These are phyloP conservation scores for Cladosporium sp. DNA, from an alignment of 2,329 filamentous ascomycete species.

Conservation along the genomic window DNA sequence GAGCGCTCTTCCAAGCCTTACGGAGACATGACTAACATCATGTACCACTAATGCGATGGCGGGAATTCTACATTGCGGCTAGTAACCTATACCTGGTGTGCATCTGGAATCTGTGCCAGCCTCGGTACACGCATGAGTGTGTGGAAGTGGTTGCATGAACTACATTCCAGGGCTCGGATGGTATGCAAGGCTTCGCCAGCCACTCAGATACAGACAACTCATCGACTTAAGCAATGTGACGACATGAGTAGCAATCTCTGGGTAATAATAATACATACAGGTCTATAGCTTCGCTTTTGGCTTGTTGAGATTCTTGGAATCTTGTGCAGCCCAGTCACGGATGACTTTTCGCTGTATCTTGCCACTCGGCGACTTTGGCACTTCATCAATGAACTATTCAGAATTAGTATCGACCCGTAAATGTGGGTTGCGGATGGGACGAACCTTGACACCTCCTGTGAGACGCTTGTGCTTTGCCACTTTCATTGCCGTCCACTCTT, in stretches of 20 bases:
- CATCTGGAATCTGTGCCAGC: conserved; percentile 18
- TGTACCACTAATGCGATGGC: background rate
- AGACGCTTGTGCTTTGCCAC: conserved; percentile 51
- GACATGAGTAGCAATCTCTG: background rate
- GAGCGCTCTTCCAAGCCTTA: background rate
- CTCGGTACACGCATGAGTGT: conserved; percentile 21
- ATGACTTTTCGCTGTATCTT: conserved; percentile 51
- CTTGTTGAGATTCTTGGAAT: conserved; percentile 38
- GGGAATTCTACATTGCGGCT: background rate
- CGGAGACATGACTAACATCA: background rate
- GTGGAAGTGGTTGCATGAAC: conserved; percentile 24
- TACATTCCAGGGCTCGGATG: conserved; percentile 22
- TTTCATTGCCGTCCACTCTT: conserved; percentile 45
- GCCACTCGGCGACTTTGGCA: conserved; percentile 49
- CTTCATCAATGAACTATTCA: conserved; percentile 45
- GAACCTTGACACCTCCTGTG: conserved; percentile 42
- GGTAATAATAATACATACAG: background rate
- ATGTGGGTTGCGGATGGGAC: background rate
- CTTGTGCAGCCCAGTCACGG: conserved; percentile 39
- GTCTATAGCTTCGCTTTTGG: conserved; percentile 30
- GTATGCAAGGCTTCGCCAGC: conserved; percentile 4
- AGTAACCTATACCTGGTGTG: background rate
- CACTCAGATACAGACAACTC: background rate
- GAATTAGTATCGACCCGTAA: background rate
- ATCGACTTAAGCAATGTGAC: too few relatives aligned